A percentile compares a stretch with the other conserved stretches of the same genome.
These are phyloP conservation scores for Rubroboletus pulcherrimus DNA, from an alignment of 768 basidiomycete species.

Conservation along the genomic window DNA sequence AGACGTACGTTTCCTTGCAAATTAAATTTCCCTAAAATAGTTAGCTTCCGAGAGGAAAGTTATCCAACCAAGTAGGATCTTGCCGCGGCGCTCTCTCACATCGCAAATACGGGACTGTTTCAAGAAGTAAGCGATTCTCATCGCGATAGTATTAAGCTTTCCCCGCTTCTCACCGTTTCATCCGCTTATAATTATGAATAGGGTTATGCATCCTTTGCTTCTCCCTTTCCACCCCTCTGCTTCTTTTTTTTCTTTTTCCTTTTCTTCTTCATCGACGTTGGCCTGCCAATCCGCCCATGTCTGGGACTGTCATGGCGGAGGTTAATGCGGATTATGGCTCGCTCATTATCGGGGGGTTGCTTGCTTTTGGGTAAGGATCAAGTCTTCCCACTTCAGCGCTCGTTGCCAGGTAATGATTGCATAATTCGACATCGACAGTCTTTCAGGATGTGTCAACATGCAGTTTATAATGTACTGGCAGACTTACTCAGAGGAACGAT, in stretches of 20 bases:
- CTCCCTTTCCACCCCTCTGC: background rate
- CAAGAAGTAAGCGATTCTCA: background rate
- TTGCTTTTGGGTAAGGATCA: constrained; percentile 18
- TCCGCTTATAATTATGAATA: constrained; percentile 5
- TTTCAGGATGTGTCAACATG: constrained; percentile 26
- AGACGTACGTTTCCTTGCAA: background rate
- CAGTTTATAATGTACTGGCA: constrained; percentile 27
- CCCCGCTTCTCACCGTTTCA: background rate
- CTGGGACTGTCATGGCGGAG: background rate
- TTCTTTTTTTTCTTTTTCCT: background rate
- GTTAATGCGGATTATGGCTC: constrained; percentile 15
- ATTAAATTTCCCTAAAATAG: background rate
- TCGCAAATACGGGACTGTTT: background rate
- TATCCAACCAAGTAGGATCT: background rate
- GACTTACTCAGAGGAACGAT: constrained; percentile 10
- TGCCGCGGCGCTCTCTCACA: background rate
- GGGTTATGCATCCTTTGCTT: background rate
- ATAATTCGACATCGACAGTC: constrained; percentile 5
- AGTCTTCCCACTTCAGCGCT: background rate
- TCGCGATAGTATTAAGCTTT: background rate
- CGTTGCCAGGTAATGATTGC: background rate
- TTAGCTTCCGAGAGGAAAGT: background rate
- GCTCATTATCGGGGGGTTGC: constrained; percentile 20
- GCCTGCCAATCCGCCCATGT: constrained; percentile 1
- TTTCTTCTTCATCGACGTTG: background rate